Percentiles rank a stretch among this genome's conserved stretches.
Evolutionary conservation across 2,329 filamentous ascomycete species (phyloP).

Genomic region (Ophiostoma australiae): DNA sequence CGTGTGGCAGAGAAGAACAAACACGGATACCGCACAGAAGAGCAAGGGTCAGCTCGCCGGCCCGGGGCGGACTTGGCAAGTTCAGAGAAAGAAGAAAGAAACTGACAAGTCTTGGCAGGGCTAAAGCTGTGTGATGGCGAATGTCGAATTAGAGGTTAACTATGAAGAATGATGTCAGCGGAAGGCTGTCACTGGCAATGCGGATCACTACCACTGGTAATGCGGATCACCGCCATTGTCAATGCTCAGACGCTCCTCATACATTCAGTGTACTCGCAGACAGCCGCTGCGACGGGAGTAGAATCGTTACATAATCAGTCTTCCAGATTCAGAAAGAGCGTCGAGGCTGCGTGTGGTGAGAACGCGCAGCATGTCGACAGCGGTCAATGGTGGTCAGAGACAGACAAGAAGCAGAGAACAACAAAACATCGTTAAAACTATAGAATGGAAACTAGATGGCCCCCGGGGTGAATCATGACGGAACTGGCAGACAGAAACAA

Average conservation of each 20-base stretch:
- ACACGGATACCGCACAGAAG: background rate
- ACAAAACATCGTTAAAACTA: background rate
- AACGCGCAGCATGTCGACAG: background rate
- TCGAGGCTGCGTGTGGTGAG: background rate
- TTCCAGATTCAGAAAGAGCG: background rate
- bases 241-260: no score
- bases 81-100: background rate
- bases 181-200: background rate
- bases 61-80: background rate
- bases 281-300: background rate
- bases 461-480: slow-evolving; percentile 4
- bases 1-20: no score
- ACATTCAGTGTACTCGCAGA: background rate
- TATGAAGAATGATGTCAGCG: background rate
- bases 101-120: slow-evolving; percentile 5
- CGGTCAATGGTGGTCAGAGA: background rate
- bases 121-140: background rate
- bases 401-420: background rate
- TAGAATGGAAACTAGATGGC: background rate
- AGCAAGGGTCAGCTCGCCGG: background rate
- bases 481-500: slow-evolving; percentile 2
- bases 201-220: no score
- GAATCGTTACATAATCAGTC: background rate
- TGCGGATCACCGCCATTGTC: no score
- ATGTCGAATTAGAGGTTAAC: background rate